phyloP scores from a whole-genome alignment of 2,329 filamentous ascomycete species.

The Fusarium sp. region DNA sequence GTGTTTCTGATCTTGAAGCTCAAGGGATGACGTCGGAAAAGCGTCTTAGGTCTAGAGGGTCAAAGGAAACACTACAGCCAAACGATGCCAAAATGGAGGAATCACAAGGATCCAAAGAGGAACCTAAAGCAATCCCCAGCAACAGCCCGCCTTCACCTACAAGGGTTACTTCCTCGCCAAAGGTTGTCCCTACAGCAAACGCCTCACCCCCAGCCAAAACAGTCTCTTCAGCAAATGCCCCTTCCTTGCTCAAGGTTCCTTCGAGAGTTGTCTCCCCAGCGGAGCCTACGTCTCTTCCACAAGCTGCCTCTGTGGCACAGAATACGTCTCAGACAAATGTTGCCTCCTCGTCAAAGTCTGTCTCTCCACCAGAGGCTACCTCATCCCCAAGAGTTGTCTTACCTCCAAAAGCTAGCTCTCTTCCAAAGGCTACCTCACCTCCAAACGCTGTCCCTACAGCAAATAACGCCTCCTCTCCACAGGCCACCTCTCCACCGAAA shows the following conservation, averaged over 20 bases:
- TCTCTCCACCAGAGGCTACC: neutral
- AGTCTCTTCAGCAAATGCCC: neutral
- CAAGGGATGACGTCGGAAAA: neutral
- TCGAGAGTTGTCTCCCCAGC: neutral
- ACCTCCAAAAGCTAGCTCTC: neutral
- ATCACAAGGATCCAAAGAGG: neutral
- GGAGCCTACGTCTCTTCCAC: neutral
- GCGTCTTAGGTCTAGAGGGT: neutral
- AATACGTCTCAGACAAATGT: neutral
- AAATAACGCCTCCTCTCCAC: neutral
- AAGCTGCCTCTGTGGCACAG: neutral
- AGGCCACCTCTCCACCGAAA: neutral
- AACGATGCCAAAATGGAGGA: neutral
- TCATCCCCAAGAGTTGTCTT: neutral
- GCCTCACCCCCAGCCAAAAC: neutral
- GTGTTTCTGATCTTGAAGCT: neutral
- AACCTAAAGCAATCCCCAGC: neutral
- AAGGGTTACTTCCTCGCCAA: neutral
- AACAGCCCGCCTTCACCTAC: neutral
- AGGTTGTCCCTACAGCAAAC: neutral
- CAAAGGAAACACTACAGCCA: slow-evolving; percentile 1
- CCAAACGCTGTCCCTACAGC: neutral
- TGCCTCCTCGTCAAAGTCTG: neutral
- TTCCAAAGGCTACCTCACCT: neutral
- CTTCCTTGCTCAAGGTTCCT: neutral